Evolutionary conservation across 2,329 filamentous ascomycete genomes (phyloP), one percentile per base, ranked within the genome.

Genomic region (Pseudogymnoascus sp.): DNA sequence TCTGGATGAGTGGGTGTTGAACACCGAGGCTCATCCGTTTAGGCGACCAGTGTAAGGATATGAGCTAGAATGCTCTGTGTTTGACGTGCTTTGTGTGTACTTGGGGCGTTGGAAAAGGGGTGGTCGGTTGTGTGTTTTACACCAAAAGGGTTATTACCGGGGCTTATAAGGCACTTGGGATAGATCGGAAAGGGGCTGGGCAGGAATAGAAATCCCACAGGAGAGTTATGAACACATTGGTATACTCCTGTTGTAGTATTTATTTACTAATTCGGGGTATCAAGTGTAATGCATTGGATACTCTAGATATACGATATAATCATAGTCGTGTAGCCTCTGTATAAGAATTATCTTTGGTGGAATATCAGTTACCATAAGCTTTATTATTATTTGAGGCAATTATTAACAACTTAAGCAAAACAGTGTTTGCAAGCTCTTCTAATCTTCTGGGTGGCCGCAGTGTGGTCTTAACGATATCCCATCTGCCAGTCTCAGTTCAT

Each of bases 1-100:
- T 70, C 72, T 88, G 70, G 86, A 88, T 72, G 79, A 87, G 7
- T 87, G 78, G 74, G 83, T 88, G 55, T 74, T 87, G 70, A 74
- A 74, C 61, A 74, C 73, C 3, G 72, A 74, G 60, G 72, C 72
- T 15, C 66, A 67, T 65, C 64, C 66, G n/a, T 60, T 67, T 9
- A 65, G 52, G 59, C 35, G 66, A 33, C 65, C 65, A 10, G 58
- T 39, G 37, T 39, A 59, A 35, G 29, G 48, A 55, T 55, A 55
- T 35, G 29, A 21, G 29, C 48, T 12, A 21, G 29, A 55, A 35
- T n/a, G 29, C 29, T 33, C 10, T 33, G 9, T 15, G 45, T 55
- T 55, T 55, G 29, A 33, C 33, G 0, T 18, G 15, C 4, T 55
- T 33, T 18, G 9, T 55, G n/a, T 55, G n/a, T 55, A 33, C 10